phyloP scores from a whole-genome alignment of 345 rosid genomes.

The Sisymbrium altissimum region DNA sequence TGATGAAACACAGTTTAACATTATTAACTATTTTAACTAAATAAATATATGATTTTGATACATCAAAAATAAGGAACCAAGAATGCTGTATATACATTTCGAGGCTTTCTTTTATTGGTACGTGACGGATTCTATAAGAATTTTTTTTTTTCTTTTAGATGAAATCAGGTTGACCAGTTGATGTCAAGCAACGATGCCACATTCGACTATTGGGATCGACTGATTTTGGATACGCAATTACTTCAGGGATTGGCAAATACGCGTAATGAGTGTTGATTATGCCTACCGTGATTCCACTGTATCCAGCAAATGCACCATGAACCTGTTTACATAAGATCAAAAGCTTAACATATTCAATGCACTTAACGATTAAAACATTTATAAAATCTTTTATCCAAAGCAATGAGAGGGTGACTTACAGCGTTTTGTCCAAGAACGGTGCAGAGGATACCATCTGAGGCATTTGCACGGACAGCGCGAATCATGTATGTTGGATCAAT shows the following conservation, averaged over 20 bases:
- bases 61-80: conserved; percentile 17
- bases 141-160: conserved; percentile 17
- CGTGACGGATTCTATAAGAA: background rate
- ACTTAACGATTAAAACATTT: background rate
- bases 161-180: conserved; percentile 97
- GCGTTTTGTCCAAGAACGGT: conserved; percentile 99
- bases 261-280: conserved; percentile 95
- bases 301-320: conserved; percentile 97
- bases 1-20: background rate
- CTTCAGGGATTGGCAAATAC: conserved; percentile 93
- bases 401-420: conserved; percentile 40
- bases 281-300: conserved; percentile 91
- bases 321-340: conserved; percentile 46
- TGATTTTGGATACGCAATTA: conserved; percentile 73
- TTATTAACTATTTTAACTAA: conserved; percentile 6
- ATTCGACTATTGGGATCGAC: conserved; percentile 95
- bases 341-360: background rate
- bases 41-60: conserved; percentile 12
- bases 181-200: conserved; percentile 99
- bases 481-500: conserved; percentile 99
- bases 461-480: conserved; percentile 92
- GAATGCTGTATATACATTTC: conserved; percentile 19
- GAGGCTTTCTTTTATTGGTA: background rate
- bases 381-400: background rate
- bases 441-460: conserved; percentile 92